Percentiles rank a stretch among this genome's conserved stretches.
These are phyloP conservation scores for Pachysolen tannophilus DNA, from an alignment of 805 yeast genomes.

Conservation along the genomic window DNA sequence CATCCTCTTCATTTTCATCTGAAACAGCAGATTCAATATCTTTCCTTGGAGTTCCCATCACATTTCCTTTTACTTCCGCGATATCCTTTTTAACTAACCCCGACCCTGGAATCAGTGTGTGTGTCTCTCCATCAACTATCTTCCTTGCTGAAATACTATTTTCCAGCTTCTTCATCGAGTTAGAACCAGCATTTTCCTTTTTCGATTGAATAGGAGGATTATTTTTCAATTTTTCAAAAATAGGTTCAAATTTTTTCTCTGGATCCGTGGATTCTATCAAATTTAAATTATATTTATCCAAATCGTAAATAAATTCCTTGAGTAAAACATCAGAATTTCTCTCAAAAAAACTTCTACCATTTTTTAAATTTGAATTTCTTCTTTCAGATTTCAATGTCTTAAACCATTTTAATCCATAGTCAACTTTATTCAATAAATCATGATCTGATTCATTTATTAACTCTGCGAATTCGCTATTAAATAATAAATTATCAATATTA, in stretches of 20 bases:
- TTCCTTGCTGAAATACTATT: neutral
- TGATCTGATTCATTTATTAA: slow-evolving; percentile 19
- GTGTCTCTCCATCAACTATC: slow-evolving; percentile 6
- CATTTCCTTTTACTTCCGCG: slow-evolving; percentile 2
- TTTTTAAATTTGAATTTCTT: neutral
- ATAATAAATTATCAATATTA: slow-evolving; percentile 55
- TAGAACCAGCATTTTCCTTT: slow-evolving; percentile 15
- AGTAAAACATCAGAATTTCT: slow-evolving; percentile 20
- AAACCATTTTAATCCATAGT: slow-evolving; percentile 28
- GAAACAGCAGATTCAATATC: slow-evolving; percentile 19
- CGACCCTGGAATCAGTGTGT: neutral
- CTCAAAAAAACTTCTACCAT: slow-evolving; percentile 22
- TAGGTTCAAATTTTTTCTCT: slow-evolving; percentile 22
- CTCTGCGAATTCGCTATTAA: slow-evolving; percentile 31
- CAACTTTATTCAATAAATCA: slow-evolving; percentile 17
- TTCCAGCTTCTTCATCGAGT: slow-evolving; percentile 16
- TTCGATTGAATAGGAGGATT: slow-evolving; percentile 10
- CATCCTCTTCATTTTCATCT: slow-evolving; percentile 19
- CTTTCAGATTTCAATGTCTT: slow-evolving; percentile 16
- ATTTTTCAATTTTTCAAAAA: slow-evolving; percentile 26
- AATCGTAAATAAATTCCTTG: slow-evolving; percentile 25
- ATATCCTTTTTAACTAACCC: neutral
- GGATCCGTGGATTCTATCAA: slow-evolving; percentile 28
- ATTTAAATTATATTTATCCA: slow-evolving; percentile 28
- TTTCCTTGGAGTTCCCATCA: slow-evolving; percentile 7